Evolutionary conservation across 306 rosid species (phyloP).

Genomic region (Canavalia gladiata): DNA sequence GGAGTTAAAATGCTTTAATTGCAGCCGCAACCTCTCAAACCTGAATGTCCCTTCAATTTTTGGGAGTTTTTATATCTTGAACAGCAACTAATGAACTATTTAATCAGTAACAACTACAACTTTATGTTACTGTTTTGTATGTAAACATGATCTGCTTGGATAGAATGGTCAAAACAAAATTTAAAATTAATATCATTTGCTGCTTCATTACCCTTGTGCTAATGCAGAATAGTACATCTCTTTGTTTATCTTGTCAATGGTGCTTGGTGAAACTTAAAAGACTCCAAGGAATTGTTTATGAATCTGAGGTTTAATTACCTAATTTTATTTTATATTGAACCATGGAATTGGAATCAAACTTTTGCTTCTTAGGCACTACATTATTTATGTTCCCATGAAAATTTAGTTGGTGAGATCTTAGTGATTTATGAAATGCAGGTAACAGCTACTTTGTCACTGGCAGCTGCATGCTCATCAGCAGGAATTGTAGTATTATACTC

Average conservation of each 20-base stretch:
- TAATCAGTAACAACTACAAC: neutral
- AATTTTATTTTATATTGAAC: neutral
- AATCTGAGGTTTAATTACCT: neutral
- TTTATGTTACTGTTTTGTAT: neutral
- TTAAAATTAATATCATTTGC: neutral
- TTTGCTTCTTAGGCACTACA: neutral
- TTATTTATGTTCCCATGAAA: constrained; percentile 21
- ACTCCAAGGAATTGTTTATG: neutral
- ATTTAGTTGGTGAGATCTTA: constrained; percentile 19
- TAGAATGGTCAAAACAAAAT: neutral
- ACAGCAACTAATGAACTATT: constrained; percentile 31
- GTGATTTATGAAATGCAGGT: constrained; percentile 67
- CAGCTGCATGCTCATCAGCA: constrained; percentile 93
- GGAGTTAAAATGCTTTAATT: constrained; percentile 14
- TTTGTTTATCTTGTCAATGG: constrained; percentile 24
- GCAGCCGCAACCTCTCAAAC: neutral
- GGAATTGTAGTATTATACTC: constrained; percentile 73
- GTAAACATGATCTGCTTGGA: neutral
- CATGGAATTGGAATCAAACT: constrained; percentile 10
- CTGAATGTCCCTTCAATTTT: constrained; percentile 12
- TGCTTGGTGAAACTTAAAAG: constrained; percentile 20
- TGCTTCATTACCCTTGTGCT: constrained; percentile 22
- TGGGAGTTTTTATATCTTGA: neutral
- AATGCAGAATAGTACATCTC: constrained; percentile 5
- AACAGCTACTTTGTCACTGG: constrained; percentile 86